These are phyloP conservation scores for Aspergillus taichungensis DNA, from an alignment of 495 filamentous ascomycete species.

Conservation along the genomic window DNA sequence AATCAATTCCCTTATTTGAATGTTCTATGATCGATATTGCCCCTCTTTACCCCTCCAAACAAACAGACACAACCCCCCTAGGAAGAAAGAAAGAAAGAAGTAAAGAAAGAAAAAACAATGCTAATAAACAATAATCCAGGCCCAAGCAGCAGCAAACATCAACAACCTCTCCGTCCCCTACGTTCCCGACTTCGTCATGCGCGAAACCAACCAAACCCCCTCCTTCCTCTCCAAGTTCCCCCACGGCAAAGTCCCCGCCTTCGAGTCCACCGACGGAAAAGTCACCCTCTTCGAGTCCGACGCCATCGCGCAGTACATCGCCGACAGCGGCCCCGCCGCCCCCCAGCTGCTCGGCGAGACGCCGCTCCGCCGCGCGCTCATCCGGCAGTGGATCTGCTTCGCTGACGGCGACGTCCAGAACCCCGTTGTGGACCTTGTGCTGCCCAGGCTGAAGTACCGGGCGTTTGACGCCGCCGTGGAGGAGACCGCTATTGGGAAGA, in stretches of 20 bases:
- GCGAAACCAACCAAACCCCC: slow-evolving; percentile 39
- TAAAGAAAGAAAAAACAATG: neutral
- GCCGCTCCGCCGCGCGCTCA: slow-evolving; percentile 34
- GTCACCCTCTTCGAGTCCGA: slow-evolving; percentile 41
- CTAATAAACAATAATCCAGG: slow-evolving; percentile 18
- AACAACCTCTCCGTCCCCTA: slow-evolving; percentile 40
- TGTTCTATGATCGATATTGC: too few species aligned
- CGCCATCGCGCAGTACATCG: slow-evolving; percentile 48
- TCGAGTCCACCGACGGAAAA: slow-evolving; percentile 44
- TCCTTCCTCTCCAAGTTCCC: slow-evolving; percentile 54
- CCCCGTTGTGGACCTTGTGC: slow-evolving; percentile 20
- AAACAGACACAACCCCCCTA: too few species aligned
- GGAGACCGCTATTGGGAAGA: slow-evolving; percentile 11
- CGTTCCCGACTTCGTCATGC: slow-evolving; percentile 31
- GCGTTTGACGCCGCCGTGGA: slow-evolving; percentile 30
- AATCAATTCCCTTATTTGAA: too few species aligned
- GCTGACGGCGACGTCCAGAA: slow-evolving; percentile 35
- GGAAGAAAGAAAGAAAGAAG: too few species aligned
- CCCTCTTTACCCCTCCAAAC: neutral
- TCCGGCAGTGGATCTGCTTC: slow-evolving; percentile 44
- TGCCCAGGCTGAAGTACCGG: slow-evolving; percentile 23
- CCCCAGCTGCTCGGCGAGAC: slow-evolving; percentile 43
- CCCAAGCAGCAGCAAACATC: slow-evolving; percentile 42
- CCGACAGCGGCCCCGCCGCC: slow-evolving; percentile 42
- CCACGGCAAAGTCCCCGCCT: slow-evolving; percentile 50